These are phyloP conservation scores for Melampsora occidentalis DNA, from an alignment of 1,284 basidiomycete genomes.

Conservation along the genomic window DNA sequence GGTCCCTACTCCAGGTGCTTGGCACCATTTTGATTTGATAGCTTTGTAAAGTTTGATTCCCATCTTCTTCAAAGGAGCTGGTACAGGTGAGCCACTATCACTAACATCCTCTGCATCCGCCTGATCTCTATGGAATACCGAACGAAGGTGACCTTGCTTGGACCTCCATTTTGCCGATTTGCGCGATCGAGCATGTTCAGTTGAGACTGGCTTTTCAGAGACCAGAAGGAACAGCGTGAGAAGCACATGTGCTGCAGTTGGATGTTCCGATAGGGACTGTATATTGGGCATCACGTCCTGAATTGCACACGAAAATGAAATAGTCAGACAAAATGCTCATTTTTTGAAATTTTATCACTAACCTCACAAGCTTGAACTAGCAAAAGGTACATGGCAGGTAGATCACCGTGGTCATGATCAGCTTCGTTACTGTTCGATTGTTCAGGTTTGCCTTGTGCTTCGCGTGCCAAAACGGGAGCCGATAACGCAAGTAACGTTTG, in stretches of 20 bases:
- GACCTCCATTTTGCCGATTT: constrained; percentile 73
- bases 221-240: constrained; percentile 73
- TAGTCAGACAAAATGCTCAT: background rate
- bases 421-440: constrained; percentile 54
- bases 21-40: constrained; percentile 52
- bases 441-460: constrained; percentile 62
- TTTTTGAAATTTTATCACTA: constrained; percentile 45
- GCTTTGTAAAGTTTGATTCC: constrained; percentile 62
- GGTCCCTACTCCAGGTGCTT: constrained; percentile 5
- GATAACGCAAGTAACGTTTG: constrained; percentile 78
- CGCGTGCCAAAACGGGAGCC: constrained; percentile 71
- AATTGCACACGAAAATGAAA: background rate
- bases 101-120: background rate
- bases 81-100: constrained; percentile 47
- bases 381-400: constrained; percentile 69
- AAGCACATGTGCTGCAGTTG: constrained; percentile 81
- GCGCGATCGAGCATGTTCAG: constrained; percentile 66
- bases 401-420: constrained; percentile 58
- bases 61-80: constrained; percentile 60
- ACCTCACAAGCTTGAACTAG: constrained; percentile 65
- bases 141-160: constrained; percentile 69
- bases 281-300: constrained; percentile 70
- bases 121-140: constrained; percentile 60
- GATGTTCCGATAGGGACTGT: constrained; percentile 68
- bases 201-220: constrained; percentile 57